These are phyloP conservation scores for Pseudozyma thailandica DNA, from an alignment of 1,284 basidiomycete species.

Conservation along the genomic window DNA sequence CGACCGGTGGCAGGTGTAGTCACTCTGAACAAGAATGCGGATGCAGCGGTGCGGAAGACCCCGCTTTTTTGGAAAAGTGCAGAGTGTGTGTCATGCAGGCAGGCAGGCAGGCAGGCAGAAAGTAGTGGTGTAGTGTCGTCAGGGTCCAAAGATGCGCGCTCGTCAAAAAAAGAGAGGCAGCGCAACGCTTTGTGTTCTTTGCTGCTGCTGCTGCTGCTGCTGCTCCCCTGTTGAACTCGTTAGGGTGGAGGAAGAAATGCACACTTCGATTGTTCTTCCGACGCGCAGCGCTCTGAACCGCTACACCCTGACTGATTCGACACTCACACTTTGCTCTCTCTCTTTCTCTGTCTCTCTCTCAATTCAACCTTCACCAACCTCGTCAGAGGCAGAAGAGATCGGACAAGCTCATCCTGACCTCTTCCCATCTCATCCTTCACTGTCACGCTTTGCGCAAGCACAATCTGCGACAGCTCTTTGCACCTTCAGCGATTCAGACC, in stretches of 20 bases:
- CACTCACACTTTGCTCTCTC: too few species aligned
- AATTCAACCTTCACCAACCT: not conserved
- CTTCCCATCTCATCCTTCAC: not conserved
- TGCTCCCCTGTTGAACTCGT: not conserved
- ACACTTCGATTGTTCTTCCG: not conserved
- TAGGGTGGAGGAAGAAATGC: not conserved
- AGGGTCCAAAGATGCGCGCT: conserved; percentile 5
- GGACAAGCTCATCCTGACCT: not conserved
- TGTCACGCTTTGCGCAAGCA: not conserved
- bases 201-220: too few species aligned
- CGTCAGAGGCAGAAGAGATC: not conserved
- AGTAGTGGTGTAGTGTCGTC: conserved; percentile 1
- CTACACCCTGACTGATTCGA: too few species aligned
- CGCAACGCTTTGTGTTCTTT: too few species aligned
- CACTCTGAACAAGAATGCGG: too few species aligned
- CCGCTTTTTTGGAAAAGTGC: not conserved
- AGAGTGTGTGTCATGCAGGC: conserved; percentile 4
- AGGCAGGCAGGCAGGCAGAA: too few species aligned
- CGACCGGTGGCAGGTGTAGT: too few species aligned
- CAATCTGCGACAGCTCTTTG: too few species aligned
- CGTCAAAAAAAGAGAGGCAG: not conserved
- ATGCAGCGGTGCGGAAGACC: too few species aligned
- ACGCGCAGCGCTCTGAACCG: conserved; percentile 4
- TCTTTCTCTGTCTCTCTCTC: too few species aligned
- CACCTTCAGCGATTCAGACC: too few species aligned